phyloP scores from a whole-genome alignment of 352 stramenopile genomes.

The Pythium dissotocum region DNA sequence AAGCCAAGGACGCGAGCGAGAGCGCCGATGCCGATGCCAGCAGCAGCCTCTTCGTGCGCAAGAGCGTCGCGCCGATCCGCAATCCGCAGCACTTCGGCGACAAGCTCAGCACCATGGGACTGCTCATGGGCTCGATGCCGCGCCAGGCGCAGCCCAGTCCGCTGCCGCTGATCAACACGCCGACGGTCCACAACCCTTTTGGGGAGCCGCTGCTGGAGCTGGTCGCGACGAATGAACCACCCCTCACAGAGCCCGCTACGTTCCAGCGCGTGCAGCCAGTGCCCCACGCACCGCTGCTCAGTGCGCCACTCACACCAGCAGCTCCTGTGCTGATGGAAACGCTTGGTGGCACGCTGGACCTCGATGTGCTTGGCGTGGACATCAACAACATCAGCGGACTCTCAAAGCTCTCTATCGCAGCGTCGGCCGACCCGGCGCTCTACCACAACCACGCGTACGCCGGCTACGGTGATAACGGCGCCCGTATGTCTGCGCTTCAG shows the following conservation, averaged over 20 bases:
- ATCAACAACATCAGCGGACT: conserved; percentile 22
- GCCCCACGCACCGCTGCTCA: background rate
- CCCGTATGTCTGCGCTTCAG: background rate
- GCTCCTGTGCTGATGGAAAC: background rate
- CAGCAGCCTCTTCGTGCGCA: conserved; percentile 10
- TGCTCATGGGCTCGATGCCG: conserved; percentile 32
- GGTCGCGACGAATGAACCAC: conserved; percentile 17
- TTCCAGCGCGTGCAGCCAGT: conserved; percentile 13
- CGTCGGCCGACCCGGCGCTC: conserved; percentile 3
- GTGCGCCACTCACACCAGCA: background rate
- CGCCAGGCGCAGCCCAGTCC: conserved; percentile 20
- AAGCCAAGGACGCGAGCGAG: background rate
- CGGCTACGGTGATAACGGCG: background rate
- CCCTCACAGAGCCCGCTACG: background rate
- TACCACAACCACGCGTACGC: background rate
- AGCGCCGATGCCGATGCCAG: background rate
- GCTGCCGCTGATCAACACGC: conserved; percentile 19
- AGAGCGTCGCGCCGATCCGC: conserved; percentile 13
- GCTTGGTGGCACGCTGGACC: conserved; percentile 6
- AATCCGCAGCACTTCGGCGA: conserved; percentile 20
- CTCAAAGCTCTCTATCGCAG: conserved; percentile 26
- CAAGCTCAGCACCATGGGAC: conserved; percentile 25
- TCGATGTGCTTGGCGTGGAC: conserved; percentile 18
- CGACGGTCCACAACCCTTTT: conserved; percentile 25
- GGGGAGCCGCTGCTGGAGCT: conserved; percentile 29